These are phyloP conservation scores for Aspergillus sp. DNA, from an alignment of 2,329 filamentous ascomycete species.

Conservation along the genomic window DNA sequence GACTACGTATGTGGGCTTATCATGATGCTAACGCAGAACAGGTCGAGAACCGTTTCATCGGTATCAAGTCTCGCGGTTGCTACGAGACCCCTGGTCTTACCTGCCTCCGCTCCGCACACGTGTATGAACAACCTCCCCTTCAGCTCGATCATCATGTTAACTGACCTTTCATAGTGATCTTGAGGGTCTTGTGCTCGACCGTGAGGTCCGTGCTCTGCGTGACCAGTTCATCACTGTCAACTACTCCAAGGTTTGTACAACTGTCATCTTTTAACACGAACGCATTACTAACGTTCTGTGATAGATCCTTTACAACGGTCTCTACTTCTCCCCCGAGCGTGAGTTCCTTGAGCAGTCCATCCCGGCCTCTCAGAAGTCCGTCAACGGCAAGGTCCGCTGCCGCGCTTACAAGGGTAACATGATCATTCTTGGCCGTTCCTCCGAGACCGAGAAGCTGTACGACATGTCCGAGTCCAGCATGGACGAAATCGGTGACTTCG, in stretches of 20 bases:
- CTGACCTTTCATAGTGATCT: constrained; percentile 13
- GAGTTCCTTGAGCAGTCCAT: constrained; percentile 70
- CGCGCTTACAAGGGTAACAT: constrained; percentile 65
- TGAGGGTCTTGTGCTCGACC: constrained; percentile 64
- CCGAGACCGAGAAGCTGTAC: constrained; percentile 70
- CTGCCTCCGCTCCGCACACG: constrained; percentile 34
- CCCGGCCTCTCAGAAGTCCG: constrained; percentile 56
- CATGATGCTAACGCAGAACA: not conserved
- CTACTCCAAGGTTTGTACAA: constrained; percentile 58
- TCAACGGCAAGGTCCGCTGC: constrained; percentile 63
- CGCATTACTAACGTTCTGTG: constrained; percentile 10
- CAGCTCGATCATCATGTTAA: constrained; percentile 3
- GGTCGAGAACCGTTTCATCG: constrained; percentile 75
- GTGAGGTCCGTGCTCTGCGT: constrained; percentile 66
- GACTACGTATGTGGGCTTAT: not conserved
- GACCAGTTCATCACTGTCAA: constrained; percentile 69
- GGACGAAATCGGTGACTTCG: constrained; percentile 70
- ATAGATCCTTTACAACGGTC: constrained; percentile 13
- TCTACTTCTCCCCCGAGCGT: constrained; percentile 68
- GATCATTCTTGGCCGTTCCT: constrained; percentile 54
- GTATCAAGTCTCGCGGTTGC: constrained; percentile 77
- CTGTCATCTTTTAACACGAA: not conserved
- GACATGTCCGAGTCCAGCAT: constrained; percentile 65
- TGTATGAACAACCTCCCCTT: constrained; percentile 27
- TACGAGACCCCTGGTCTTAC: constrained; percentile 59